Conservation (phyloP, 306 rosid genomes). For the Delonix regia region DNA sequence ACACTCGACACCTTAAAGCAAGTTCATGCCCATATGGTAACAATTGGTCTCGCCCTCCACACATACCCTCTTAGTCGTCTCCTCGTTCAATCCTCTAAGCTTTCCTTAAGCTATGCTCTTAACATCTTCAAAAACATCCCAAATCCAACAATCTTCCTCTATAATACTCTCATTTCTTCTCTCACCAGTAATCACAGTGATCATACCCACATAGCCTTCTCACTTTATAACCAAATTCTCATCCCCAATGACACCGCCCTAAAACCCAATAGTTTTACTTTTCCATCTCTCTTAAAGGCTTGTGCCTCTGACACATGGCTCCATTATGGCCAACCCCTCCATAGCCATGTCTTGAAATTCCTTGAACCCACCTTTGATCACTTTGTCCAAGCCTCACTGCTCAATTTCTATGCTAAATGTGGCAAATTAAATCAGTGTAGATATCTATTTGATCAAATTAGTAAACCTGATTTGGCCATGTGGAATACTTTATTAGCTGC, state of each 20-base stretch:
- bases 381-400: constrained; percentile 47
- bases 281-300: constrained; percentile 55
- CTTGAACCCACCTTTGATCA: constrained; percentile 48
- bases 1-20: constrained; percentile 38
- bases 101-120: constrained; percentile 37
- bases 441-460: constrained; percentile 43
- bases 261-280: constrained; percentile 53
- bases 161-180: constrained; percentile 55
- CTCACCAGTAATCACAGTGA: not conserved
- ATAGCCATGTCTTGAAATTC: constrained; percentile 53
- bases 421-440: constrained; percentile 41
- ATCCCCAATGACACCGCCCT: constrained; percentile 3
- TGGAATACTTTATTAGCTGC: constrained; percentile 52
- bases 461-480: constrained; percentile 46
- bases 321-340: constrained; percentile 45
- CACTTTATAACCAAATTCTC: constrained; percentile 42
- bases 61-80: constrained; percentile 51
- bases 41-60: constrained; percentile 40
- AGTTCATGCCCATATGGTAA: constrained; percentile 46
- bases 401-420: constrained; percentile 50
- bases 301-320: constrained; percentile 37
- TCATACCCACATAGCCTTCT: constrained; percentile 38
- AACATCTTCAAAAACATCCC: constrained; percentile 39
- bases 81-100: constrained; percentile 38
- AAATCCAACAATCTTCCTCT: constrained; percentile 50